Evolutionary conservation across 1,284 basidiomycete species (phyloP), one percentile per base, ranked within the genome.

Genomic region (Melampsora larici-populina): DNA sequence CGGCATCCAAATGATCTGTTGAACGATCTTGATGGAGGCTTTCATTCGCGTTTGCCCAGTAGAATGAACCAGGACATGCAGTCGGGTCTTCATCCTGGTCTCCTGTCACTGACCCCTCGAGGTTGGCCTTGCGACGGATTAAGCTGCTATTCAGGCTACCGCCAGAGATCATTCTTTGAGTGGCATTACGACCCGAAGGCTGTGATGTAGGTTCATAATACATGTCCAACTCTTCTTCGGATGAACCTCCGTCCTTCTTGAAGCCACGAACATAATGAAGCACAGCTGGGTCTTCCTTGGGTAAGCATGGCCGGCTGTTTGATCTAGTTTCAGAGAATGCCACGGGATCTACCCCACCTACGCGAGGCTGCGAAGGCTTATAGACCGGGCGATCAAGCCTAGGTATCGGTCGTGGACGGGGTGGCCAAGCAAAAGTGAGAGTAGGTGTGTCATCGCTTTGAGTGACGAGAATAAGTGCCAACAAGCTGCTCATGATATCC

Each of bases 391-490:
- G 68, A 60, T 78, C 69, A 65, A 78, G 69, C 18, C 69, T 33
- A 8, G n/a, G 62, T n/a, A 69, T 78, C 3, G 68, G 68, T 29
- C 64, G 46, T 2, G 76, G 76, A 21, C 63, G 76, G 24, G 76
- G 68, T 17, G 76, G 76, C 76, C 76, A 78, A n/a, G 69, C 76
- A 49, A 78, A 78, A 3, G 36, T 64, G 9, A 78, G 46, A 31
- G 66, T 69, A 3, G 75, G 75, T 21, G 69, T 70, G 48, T 78
- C 68, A n/a, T 78, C 76, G 48, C 48, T 46, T 33, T 78, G 76
- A 48, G 60, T 78, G 60, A 71, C 63, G 4, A 78, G 48, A 26
- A 78, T 64, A 33, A 78, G 29, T 8, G 76, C 58, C 11, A 78
- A 51, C 40, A 78, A 67, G 43, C 62, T 70, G 63, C 63, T 65